Percentiles rank a stretch among this genome's conserved stretches.
These are phyloP conservation scores for Diospyros lotus DNA, from an alignment of 148 eudicot species.

Conservation along the genomic window DNA sequence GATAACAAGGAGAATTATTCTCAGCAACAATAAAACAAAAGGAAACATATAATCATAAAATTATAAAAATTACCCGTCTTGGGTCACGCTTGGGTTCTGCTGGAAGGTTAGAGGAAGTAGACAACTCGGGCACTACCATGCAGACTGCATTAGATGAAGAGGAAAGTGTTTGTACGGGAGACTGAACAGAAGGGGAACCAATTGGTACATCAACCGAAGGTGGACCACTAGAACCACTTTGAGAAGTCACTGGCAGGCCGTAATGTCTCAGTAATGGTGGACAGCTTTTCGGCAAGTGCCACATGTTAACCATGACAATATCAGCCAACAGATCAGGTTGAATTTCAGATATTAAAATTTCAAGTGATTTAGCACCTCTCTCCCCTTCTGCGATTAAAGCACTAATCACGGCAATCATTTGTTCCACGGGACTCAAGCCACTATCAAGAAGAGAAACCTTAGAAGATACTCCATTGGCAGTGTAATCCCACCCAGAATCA, in stretches of 20 bases:
- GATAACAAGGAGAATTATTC: too few relatives aligned
- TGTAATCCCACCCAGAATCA: slow-evolving; percentile 40
- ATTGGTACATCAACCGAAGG: slow-evolving; percentile 34
- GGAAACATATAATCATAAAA: neutral
- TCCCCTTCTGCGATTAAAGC: slow-evolving; percentile 95
- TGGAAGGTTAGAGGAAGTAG: slow-evolving; percentile 39
- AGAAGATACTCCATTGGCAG: slow-evolving; percentile 51
- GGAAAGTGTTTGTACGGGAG: slow-evolving; percentile 31
- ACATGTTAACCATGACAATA: slow-evolving; percentile 90
- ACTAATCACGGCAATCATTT: slow-evolving; percentile 90
- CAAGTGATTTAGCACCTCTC: slow-evolving; percentile 81
- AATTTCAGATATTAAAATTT: slow-evolving; percentile 70
- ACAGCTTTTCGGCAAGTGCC: slow-evolving; percentile 69
- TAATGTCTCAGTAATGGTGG: slow-evolving; percentile 38
- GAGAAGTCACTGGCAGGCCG: slow-evolving; percentile 26
- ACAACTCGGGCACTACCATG: slow-evolving; percentile 42
- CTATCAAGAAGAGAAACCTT: slow-evolving; percentile 39
- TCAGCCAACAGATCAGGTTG: slow-evolving; percentile 93
- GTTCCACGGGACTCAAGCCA: slow-evolving; percentile 64
- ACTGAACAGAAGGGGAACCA: slow-evolving; percentile 27
- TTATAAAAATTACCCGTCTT: slow-evolving; percentile 61
- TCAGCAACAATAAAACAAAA: too few relatives aligned
- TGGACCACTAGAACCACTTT: slow-evolving; percentile 28
- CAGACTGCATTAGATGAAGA: slow-evolving; percentile 29
- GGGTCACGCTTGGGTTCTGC: slow-evolving; percentile 87